Conservation (phyloP, 257 asterid species). For the Solanum commersonii region DNA sequence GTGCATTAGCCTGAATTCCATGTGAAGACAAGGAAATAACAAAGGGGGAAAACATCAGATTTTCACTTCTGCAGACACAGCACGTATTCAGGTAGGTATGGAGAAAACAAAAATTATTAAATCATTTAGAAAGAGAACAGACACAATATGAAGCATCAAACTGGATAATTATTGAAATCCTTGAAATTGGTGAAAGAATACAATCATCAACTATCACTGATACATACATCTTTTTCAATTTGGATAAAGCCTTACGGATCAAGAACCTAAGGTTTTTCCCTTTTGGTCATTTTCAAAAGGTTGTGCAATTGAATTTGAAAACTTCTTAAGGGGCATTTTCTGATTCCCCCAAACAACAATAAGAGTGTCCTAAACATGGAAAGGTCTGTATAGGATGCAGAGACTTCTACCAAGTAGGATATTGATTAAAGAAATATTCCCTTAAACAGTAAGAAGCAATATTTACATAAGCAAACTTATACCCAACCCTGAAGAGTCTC, state of each 20-base stretch:
- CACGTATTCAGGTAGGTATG: not conserved
- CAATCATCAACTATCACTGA: not conserved
- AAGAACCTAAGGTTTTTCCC: not conserved
- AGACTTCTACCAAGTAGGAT: not conserved
- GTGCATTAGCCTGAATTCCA: conserved; percentile 45
- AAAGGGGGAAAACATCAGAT: not conserved
- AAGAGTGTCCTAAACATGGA: not conserved
- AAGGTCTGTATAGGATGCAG: not conserved
- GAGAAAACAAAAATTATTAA: not conserved
- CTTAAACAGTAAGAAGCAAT: not conserved
- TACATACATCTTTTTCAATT: not conserved
- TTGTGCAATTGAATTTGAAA: not conserved
- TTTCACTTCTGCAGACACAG: not conserved
- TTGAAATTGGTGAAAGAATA: not conserved
- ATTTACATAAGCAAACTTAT: not conserved
- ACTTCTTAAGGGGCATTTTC: not conserved
- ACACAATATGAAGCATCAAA: not conserved
- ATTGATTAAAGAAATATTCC: not conserved
- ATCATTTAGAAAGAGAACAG: not conserved
- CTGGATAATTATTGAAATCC: not conserved
- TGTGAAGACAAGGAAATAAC: not conserved
- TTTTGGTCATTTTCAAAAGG: not conserved
- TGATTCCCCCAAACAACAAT: not conserved
- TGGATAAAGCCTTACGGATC: not conserved
- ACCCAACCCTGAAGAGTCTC: not conserved